phyloP scores from a whole-genome alignment of 1,139 yeast genomes.

The Pichia inconspicua region DNA sequence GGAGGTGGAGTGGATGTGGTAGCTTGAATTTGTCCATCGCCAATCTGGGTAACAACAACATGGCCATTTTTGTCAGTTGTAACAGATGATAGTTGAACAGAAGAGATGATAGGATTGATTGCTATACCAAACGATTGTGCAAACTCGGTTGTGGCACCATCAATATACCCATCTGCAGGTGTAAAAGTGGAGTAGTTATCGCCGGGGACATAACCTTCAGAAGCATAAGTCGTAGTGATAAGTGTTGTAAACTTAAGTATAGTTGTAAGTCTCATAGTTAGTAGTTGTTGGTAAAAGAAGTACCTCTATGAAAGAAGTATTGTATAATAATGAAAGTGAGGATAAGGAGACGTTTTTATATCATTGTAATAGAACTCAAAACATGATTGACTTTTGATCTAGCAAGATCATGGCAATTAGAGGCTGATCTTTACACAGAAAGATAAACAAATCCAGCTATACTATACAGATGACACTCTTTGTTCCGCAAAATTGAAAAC shows the following conservation, averaged over 20 bases:
- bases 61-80: slow-evolving; percentile 22
- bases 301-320: too few species aligned
- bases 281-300: too few species aligned
- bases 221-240: slow-evolving; percentile 8
- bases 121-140: slow-evolving; percentile 61
- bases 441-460: too few species aligned
- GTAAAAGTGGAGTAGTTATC: slow-evolving; percentile 70
- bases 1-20: slow-evolving; percentile 15
- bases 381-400: too few species aligned
- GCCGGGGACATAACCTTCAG: slow-evolving; percentile 48
- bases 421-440: too few species aligned
- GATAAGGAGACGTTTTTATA: too few species aligned
- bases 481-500: too few species aligned
- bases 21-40: slow-evolving; percentile 38
- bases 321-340: too few species aligned
- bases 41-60: slow-evolving; percentile 30
- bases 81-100: slow-evolving; percentile 28
- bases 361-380: too few species aligned
- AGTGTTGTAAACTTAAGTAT: slow-evolving; percentile 10
- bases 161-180: slow-evolving; percentile 46
- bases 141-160: slow-evolving; percentile 59
- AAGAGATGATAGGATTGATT: slow-evolving; percentile 43
- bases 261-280: slow-evolving; percentile 3
- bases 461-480: too few species aligned
- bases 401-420: too few species aligned